Evolutionary conservation across 2,329 filamentous ascomycete genomes (phyloP).

Genomic region (Ambrosiella beaveri): DNA sequence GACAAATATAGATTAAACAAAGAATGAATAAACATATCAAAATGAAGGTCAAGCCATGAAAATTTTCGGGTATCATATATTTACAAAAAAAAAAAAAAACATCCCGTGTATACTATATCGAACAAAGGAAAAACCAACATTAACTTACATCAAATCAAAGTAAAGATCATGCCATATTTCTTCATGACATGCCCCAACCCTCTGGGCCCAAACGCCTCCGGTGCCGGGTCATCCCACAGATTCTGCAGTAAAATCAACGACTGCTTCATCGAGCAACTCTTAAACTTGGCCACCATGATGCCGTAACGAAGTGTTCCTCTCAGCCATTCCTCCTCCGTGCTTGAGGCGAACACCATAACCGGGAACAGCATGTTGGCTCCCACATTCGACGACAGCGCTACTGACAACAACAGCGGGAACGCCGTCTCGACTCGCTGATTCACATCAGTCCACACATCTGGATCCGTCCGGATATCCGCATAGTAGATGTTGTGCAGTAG

Average conservation of each 20-base stretch:
- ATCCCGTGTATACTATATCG: neutral
- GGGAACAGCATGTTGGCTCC: slow-evolving; percentile 12
- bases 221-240: slow-evolving; percentile 7
- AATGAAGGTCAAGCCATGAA: too few species aligned
- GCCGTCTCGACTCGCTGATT: slow-evolving; percentile 6
- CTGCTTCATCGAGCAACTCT: slow-evolving; percentile 11
- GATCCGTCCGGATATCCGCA: slow-evolving; percentile 5
- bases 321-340: slow-evolving; percentile 12
- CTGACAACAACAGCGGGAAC: slow-evolving; percentile 11
- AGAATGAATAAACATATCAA: neutral
- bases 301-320: slow-evolving; percentile 10
- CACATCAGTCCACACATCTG: slow-evolving; percentile 5
- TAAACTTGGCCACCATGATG: slow-evolving; percentile 11
- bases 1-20: neutral
- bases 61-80: neutral
- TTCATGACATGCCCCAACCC: slow-evolving; percentile 11
- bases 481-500: slow-evolving; percentile 11
- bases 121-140: neutral
- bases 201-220: slow-evolving; percentile 10
- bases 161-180: slow-evolving; percentile 10
- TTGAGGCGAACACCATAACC: slow-evolving; percentile 8
- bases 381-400: slow-evolving; percentile 10
- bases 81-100: neutral
- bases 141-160: slow-evolving; percentile 3
- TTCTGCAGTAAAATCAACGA: slow-evolving; percentile 6